Evolutionary conservation across 2,329 filamentous ascomycete species (phyloP), one percentile per base, ranked within the genome.

Genomic region (Penicillium capsulatum): DNA sequence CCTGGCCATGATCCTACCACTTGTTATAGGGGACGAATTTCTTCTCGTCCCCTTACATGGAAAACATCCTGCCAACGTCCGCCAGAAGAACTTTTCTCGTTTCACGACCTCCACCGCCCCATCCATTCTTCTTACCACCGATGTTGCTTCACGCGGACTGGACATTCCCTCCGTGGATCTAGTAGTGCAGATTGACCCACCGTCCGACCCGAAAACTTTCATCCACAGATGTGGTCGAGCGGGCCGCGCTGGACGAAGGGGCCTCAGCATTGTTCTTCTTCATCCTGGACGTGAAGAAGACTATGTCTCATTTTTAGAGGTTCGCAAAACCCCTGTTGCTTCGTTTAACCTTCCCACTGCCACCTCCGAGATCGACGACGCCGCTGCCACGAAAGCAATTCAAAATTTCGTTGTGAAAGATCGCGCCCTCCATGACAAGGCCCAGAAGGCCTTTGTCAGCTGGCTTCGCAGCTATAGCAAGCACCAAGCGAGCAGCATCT

Each of bases 141-240:
- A 97, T 60, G 81, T 97, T 17, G 88, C 91, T 2, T 87, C 91
- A 2, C 80, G 91, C 44, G 91, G 91, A 10, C 76, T 97, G 3
- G 91, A 97, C 61, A 92, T 96, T 38, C 89, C 90, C 0, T 81
- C 89, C 40, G 89, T 96, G 27, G 91, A 96, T 59, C 75, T 96
- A 2, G 90, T 96, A 3, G 77, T 95, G 1, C 91, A 96, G 60
- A 74, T 96, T 30, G 90, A 96, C 60, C 85, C 82, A 2, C 82
- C 82, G 2, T 87, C 84, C 28, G 90, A 96, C 55, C 87, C 90
- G 0, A 97, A 97, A 63, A 89, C 86, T 8, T 83, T 83, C 55
- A 77, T 83, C 27, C 80, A 83, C 57, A 71, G 80, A 37, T 82
- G 79, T 47, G 80, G 80, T 20, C 75, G 80, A 26, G 78, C 80